phyloP scores from a whole-genome alignment of 108 stramenopile genomes.

The Hondaea fermentalgiana region DNA sequence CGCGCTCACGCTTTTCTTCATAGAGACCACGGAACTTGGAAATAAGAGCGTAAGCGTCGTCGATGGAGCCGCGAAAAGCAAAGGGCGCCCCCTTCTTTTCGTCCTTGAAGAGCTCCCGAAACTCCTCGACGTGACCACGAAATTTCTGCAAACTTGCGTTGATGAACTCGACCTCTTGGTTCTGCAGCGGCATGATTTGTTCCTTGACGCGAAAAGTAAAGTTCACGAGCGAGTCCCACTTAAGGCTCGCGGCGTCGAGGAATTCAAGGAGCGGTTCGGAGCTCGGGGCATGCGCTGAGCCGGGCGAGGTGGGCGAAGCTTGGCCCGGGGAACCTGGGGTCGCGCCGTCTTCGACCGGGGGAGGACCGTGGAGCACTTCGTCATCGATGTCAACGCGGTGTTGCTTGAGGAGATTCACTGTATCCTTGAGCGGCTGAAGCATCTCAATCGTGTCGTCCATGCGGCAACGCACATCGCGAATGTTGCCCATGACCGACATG shows the following conservation, averaged over 20 bases:
- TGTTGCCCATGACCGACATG: constrained; percentile 68
- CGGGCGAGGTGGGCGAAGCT: neutral
- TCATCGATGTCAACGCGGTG: constrained; percentile 65
- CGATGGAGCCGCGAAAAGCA: constrained; percentile 52
- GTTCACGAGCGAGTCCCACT: constrained; percentile 71
- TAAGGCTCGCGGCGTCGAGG: constrained; percentile 68
- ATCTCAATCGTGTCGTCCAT: constrained; percentile 58
- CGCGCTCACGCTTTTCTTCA: constrained; percentile 46
- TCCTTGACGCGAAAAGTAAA: constrained; percentile 75
- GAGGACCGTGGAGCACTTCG: constrained; percentile 28
- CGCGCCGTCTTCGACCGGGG: neutral
- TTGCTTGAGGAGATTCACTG: constrained; percentile 56
- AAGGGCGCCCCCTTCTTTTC: constrained; percentile 70
- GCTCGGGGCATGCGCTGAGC: neutral
- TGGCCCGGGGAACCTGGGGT: neutral
- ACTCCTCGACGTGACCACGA: constrained; percentile 59
- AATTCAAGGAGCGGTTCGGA: constrained; percentile 49
- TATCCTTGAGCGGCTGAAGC: constrained; percentile 66
- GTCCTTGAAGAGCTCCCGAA: constrained; percentile 63
- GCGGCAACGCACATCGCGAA: constrained; percentile 67
- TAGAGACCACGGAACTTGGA: constrained; percentile 52
- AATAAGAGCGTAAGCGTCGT: constrained; percentile 59
- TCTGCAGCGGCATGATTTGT: constrained; percentile 73
- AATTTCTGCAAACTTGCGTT: neutral
- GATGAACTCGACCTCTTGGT: constrained; percentile 63